Evolutionary conservation across 805 yeast species (phyloP).

Genomic region (Schwanniomyces pseudopolymorphus): DNA sequence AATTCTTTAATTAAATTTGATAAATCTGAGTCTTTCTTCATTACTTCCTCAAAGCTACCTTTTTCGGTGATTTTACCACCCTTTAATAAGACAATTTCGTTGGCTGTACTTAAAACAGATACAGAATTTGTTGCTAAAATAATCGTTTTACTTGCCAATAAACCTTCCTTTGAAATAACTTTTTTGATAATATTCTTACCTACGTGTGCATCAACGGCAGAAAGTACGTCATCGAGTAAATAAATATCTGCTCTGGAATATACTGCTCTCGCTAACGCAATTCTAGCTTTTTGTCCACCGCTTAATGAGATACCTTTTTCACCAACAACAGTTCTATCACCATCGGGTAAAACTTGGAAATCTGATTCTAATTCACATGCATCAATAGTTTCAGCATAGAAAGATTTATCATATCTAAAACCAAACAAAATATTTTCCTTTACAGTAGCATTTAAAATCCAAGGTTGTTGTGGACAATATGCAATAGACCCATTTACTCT

Average conservation of each 20-base stretch:
- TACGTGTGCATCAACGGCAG: constrained; percentile 47
- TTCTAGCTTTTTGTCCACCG: constrained; percentile 45
- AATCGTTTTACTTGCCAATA: constrained; percentile 33
- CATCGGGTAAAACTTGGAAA: constrained; percentile 37
- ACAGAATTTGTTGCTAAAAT: constrained; percentile 38
- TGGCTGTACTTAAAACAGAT: constrained; percentile 33
- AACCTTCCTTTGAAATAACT: constrained; percentile 32
- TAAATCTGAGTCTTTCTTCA: constrained; percentile 19
- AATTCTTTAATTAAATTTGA: constrained; percentile 37
- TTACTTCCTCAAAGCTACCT: constrained; percentile 49
- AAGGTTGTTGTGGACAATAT: constrained; percentile 40
- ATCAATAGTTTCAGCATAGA: constrained; percentile 31
- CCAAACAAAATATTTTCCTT: constrained; percentile 42
- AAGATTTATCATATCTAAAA: constrained; percentile 26
- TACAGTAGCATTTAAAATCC: constrained; percentile 42
- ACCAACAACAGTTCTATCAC: constrained; percentile 42
- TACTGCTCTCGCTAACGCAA: constrained; percentile 42
- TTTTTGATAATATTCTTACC: constrained; percentile 32
- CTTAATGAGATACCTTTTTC: constrained; percentile 43
- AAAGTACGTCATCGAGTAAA: constrained; percentile 38
- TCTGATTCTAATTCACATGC: constrained; percentile 40
- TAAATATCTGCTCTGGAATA: constrained; percentile 40
- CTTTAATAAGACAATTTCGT: constrained; percentile 30
- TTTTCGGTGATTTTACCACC: constrained; percentile 29
- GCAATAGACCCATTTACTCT: constrained; percentile 33